These are phyloP conservation scores for Saccharomyces hybrid DNA, from an alignment of 1,139 yeast species.

Conservation along the genomic window DNA sequence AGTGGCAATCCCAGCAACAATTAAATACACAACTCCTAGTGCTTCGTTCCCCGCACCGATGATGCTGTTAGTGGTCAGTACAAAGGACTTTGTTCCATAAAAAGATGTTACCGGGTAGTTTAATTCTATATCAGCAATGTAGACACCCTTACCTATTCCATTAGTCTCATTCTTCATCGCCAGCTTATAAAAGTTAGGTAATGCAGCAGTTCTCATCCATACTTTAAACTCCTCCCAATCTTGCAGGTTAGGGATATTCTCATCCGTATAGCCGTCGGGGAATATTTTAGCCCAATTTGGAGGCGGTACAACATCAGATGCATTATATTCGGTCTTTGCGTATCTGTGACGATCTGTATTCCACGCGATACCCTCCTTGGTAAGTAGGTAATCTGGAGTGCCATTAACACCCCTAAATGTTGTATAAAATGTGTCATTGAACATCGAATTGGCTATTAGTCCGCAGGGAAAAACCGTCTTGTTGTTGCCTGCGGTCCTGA, in stretches of 20 bases:
- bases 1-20: slow-evolving; percentile 72
- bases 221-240: slow-evolving; percentile 81
- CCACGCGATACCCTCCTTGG: slow-evolving; percentile 80
- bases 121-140: slow-evolving; percentile 63
- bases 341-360: slow-evolving; percentile 66
- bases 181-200: slow-evolving; percentile 77
- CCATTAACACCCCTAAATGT: slow-evolving; percentile 30
- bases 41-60: slow-evolving; percentile 87
- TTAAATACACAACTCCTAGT: slow-evolving; percentile 83
- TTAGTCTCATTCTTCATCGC: slow-evolving; percentile 71
- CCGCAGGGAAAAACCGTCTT: slow-evolving; percentile 85
- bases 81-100: slow-evolving; percentile 75
- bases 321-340: slow-evolving; percentile 65
- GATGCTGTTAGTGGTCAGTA: slow-evolving; percentile 77
- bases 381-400: slow-evolving; percentile 48
- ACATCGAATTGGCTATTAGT: slow-evolving; percentile 81
- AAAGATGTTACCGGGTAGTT: slow-evolving; percentile 84
- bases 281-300: slow-evolving; percentile 82
- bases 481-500: slow-evolving; percentile 49
- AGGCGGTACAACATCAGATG: slow-evolving; percentile 80
- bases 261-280: slow-evolving; percentile 82
- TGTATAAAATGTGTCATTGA: slow-evolving; percentile 71
- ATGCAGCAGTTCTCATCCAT: slow-evolving; percentile 95
- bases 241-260: slow-evolving; percentile 73
- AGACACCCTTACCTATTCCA: slow-evolving; percentile 54